Conservation (phyloP, 2,329 filamentous ascomycete species). For the Scolecobasidium constrictum region DNA sequence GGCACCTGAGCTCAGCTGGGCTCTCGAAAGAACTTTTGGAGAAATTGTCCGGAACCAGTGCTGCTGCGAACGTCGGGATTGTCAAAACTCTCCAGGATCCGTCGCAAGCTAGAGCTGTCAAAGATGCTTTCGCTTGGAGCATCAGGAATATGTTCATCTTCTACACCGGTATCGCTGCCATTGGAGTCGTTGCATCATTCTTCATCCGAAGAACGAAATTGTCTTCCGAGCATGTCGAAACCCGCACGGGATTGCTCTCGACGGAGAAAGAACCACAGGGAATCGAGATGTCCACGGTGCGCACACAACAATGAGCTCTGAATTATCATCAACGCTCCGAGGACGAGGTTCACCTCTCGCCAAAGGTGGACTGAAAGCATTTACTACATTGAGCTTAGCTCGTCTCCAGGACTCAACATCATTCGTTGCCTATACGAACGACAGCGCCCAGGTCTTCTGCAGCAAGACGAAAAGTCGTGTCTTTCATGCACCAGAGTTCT, state of each 20-base stretch:
- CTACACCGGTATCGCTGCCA: conserved; percentile 30
- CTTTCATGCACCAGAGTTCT: too few species aligned
- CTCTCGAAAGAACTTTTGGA: conserved; percentile 42
- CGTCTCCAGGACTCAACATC: too few species aligned
- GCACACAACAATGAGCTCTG: too few species aligned
- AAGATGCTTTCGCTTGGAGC: conserved; percentile 31
- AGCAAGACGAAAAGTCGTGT: too few species aligned
- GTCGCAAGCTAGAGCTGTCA: conserved; percentile 30
- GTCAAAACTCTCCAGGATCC: conserved; percentile 41
- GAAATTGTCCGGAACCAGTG: conserved; percentile 46
- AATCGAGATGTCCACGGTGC: not conserved
- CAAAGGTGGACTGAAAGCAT: too few species aligned
- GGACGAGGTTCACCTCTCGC: too few species aligned
- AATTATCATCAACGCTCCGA: too few species aligned
- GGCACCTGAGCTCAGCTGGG: conserved; percentile 34
- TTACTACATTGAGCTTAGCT: too few species aligned
- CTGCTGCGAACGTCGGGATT: conserved; percentile 49
- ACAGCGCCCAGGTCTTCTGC: too few species aligned
- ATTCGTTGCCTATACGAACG: too few species aligned
- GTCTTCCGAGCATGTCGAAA: conserved; percentile 33
- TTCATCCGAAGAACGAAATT: conserved; percentile 31
- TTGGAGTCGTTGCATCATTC: conserved; percentile 28
- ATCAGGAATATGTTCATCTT: conserved; percentile 40
- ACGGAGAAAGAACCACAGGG: not conserved
- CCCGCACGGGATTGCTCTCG: conserved; percentile 34